Evolutionary conservation across 225 moss, liverwort and hornwort genomes (phyloP).

Genomic region (Marchantia polymorpha): DNA sequence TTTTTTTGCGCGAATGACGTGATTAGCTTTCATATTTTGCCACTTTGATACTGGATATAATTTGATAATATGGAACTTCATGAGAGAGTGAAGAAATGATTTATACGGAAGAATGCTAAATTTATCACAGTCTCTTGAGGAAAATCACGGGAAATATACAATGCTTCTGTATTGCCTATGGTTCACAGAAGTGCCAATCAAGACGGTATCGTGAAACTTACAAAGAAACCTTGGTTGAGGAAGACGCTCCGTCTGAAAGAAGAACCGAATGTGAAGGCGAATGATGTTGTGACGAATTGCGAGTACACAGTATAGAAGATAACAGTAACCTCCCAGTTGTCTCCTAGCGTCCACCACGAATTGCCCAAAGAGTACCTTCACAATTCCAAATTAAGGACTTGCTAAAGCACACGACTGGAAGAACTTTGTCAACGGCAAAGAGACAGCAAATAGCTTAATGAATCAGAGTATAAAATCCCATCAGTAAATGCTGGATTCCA

Average conservation of each 20-base stretch:
- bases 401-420: neutral
- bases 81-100: too few species aligned
- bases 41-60: too few species aligned
- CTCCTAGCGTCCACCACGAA: constrained; percentile 61
- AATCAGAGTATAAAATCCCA: too few species aligned
- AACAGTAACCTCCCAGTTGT: constrained; percentile 62
- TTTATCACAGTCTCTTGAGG: too few species aligned
- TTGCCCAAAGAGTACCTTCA: constrained; percentile 48
- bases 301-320: constrained; percentile 51
- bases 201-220: constrained; percentile 19
- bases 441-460: neutral
- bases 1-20: too few species aligned
- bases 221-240: constrained; percentile 45
- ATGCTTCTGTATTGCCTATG: too few species aligned
- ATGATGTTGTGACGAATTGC: constrained; percentile 54
- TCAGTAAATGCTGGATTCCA: too few species aligned
- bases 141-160: too few species aligned
- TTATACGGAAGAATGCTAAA: too few species aligned
- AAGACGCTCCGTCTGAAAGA: constrained; percentile 41
- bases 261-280: constrained; percentile 54
- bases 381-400: neutral
- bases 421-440: neutral
- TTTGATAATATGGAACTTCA: too few species aligned
- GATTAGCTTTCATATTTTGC: too few species aligned
- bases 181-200: neutral